Conservation (phyloP, 345 rosid genomes). For the Geranium rotundifolium region DNA sequence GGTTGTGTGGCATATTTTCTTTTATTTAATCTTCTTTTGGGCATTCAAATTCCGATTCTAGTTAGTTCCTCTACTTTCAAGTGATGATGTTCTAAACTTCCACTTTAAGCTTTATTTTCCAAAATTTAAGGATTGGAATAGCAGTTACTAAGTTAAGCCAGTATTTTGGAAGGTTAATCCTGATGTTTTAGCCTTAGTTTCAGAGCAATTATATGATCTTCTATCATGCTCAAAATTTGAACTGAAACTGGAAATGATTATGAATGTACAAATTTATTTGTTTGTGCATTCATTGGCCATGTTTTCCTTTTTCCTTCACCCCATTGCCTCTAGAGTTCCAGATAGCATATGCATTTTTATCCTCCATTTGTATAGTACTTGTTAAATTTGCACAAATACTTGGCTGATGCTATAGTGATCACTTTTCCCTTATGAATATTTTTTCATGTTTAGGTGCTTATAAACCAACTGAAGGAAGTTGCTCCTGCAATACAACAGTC, state of each 20-base stretch:
- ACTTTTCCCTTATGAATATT: constrained; percentile 11
- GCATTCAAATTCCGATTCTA: neutral
- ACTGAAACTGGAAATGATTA: neutral
- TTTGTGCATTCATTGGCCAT: neutral
- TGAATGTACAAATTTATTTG: neutral
- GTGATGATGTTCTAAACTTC: too few relatives aligned
- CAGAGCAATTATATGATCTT: neutral
- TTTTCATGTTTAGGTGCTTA: constrained; percentile 60
- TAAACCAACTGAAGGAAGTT: constrained; percentile 85
- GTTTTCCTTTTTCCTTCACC: neutral
- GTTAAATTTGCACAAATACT: neutral
- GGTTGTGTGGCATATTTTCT: neutral
- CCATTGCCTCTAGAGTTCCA: neutral
- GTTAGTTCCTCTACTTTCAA: neutral
- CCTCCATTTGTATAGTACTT: constrained; percentile 4
- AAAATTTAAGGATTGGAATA: neutral
- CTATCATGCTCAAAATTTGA: neutral
- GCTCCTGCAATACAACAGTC: constrained; percentile 83
- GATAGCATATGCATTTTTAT: neutral
- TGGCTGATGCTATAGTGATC: constrained; percentile 7
- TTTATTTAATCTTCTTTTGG: too few relatives aligned
- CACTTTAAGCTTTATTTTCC: neutral
- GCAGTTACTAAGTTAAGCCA: neutral
- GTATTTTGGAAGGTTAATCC: neutral
- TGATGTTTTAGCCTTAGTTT: too few relatives aligned